phyloP scores from a whole-genome alignment of 2,329 filamentous ascomycete species.

The Fusarium piperis region DNA sequence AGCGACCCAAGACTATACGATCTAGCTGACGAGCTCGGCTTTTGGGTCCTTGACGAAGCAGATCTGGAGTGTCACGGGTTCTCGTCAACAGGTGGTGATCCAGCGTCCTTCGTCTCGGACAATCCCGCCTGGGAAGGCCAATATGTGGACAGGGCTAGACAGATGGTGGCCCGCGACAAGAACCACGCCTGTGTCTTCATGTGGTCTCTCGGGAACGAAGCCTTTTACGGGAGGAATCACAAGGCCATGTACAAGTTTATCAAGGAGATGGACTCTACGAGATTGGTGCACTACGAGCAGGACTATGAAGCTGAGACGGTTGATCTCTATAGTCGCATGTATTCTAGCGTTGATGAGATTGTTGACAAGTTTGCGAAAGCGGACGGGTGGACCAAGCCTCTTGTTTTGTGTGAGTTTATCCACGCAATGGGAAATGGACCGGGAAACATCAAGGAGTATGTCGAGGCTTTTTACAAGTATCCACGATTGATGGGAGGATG shows the following conservation, averaged over 20 bases:
- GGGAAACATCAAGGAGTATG: neutral
- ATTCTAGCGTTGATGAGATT: neutral
- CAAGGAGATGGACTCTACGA: neutral
- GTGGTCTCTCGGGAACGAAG: conserved; percentile 77
- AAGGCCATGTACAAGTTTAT: conserved; percentile 50
- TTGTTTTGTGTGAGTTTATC: neutral
- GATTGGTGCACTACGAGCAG: neutral
- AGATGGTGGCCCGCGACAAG: conserved; percentile 73
- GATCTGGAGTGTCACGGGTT: neutral
- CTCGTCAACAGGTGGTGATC: neutral
- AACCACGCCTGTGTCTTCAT: conserved; percentile 74
- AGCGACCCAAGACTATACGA: neutral
- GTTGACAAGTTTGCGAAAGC: neutral
- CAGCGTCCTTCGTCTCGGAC: neutral
- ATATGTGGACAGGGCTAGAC: conserved; percentile 66
- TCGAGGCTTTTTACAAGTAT: neutral
- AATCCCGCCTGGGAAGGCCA: neutral
- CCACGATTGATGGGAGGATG: neutral
- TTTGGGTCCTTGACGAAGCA: neutral
- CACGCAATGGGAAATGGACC: neutral
- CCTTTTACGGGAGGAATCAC: conserved; percentile 75
- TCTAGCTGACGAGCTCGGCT: neutral
- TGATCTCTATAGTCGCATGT: neutral
- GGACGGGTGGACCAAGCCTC: neutral
- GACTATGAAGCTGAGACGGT: neutral